Percentiles rank a stretch among this genome's conserved stretches.
These are phyloP conservation scores for Phyllachora maydis DNA, from an alignment of 2,329 filamentous ascomycete genomes.

Conservation along the genomic window DNA sequence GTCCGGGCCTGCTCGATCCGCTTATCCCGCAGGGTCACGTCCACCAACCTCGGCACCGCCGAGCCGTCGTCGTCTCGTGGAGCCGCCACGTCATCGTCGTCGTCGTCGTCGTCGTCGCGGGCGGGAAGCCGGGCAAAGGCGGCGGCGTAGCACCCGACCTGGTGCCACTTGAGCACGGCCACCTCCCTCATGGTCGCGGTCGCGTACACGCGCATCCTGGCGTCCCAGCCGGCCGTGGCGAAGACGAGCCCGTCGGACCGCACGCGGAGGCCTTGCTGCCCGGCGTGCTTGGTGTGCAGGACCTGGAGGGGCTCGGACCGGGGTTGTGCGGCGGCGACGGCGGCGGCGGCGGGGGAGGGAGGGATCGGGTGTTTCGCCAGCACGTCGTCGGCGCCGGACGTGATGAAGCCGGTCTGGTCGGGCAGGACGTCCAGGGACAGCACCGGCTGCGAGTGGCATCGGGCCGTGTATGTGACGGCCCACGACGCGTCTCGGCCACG, in stretches of 20 bases:
- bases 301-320: conserved; percentile 32
- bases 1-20: conserved; percentile 41
- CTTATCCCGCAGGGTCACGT: conserved; percentile 37
- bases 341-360: too few species aligned
- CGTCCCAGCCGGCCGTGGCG: conserved; percentile 86
- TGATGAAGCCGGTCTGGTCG: conserved; percentile 40
- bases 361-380: conserved; percentile 58
- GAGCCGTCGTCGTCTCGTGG: conserved; percentile 5
- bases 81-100: neutral
- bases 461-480: conserved; percentile 37
- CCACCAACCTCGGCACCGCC: conserved; percentile 9
- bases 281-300: conserved; percentile 67
- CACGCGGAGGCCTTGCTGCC: conserved; percentile 64
- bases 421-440: conserved; percentile 46
- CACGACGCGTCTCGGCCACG: conserved; percentile 19
- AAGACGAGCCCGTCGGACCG: conserved; percentile 68
- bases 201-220: conserved; percentile 61
- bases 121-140: conserved; percentile 39
- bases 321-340: too few species aligned
- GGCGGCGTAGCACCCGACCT: conserved; percentile 65
- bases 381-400: conserved; percentile 63
- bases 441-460: conserved; percentile 60
- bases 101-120: conserved; percentile 1
- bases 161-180: conserved; percentile 88
- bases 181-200: conserved; percentile 65